phyloP scores from a whole-genome alignment of 257 asterid species.

The Nicotiana undulata region DNA sequence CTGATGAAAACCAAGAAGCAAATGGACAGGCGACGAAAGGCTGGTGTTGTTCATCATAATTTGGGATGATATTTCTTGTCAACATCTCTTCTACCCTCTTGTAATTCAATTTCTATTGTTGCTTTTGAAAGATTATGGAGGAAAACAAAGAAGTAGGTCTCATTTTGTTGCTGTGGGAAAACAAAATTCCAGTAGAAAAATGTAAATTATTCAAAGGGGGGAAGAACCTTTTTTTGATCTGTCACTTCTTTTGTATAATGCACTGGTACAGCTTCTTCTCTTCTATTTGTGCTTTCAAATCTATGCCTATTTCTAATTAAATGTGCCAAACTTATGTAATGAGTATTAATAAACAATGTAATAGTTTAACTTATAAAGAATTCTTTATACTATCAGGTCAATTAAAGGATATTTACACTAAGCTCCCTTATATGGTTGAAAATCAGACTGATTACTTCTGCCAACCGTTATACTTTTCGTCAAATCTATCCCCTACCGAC shows the following conservation, averaged over 20 bases:
- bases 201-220: not conserved
- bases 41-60: constrained; percentile 57
- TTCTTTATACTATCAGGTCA: no score
- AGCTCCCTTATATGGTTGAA: no score
- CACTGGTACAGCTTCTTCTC: not conserved
- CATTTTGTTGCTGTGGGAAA: constrained; percentile 20
- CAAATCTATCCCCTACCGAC: no score
- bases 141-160: not conserved
- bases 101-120: constrained; percentile 4
- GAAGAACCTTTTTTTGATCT: not conserved
- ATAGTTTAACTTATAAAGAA: no score
- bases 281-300: not conserved
- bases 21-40: constrained; percentile 39
- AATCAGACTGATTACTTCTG: no score
- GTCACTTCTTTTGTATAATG: not conserved
- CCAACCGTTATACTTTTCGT: no score
- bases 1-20: constrained; percentile 41
- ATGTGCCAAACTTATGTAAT: not conserved
- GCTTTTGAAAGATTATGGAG: not conserved
- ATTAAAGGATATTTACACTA: no score
- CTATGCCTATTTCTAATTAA: not conserved
- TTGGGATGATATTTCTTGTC: not conserved
- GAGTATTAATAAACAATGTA: not conserved
- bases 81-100: not conserved
- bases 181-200: not conserved